Percentiles rank a stretch among this genome's conserved stretches.
phyloP scores from a whole-genome alignment of 208 protist species.

The Wallacemonas collosoma region DNA sequence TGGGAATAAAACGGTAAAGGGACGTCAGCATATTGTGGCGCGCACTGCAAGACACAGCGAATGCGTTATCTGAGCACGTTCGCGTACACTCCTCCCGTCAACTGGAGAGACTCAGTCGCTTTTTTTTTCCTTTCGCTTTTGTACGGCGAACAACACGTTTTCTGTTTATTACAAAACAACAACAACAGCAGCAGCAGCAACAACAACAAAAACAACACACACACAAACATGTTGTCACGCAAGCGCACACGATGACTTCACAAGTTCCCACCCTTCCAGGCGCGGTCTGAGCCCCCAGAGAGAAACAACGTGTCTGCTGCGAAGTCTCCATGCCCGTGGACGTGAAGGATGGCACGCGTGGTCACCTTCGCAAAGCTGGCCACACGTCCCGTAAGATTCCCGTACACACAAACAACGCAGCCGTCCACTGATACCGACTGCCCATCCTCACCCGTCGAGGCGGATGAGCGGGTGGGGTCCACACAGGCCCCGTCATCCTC shows the following conservation, averaged over 20 bases:
- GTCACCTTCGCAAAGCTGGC: slow-evolving; percentile 17
- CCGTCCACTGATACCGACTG: no score
- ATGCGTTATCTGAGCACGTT: no score
- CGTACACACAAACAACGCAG: slow-evolving; percentile 4
- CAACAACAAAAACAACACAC: slow-evolving; percentile 4
- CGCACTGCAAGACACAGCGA: no score
- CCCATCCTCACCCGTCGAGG: no score
- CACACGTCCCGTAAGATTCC: slow-evolving; percentile 12
- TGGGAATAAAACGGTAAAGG: no score
- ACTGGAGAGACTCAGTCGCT: background rate
- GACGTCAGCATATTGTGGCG: no score
- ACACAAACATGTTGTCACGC: background rate
- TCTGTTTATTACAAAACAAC: no score
- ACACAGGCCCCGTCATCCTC: no score
- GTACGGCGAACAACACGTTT: no score
- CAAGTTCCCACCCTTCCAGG: background rate
- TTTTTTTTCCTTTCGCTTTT: background rate
- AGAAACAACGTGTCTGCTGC: slow-evolving; percentile 8
- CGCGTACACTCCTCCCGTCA: background rate
- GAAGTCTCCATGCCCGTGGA: slow-evolving; percentile 47
- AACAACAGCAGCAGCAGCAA: background rate
- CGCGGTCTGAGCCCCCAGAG: background rate
- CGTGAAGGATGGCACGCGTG: slow-evolving; percentile 32
- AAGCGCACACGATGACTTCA: background rate
- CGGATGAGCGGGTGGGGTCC: no score